These are phyloP conservation scores for Rubia peregrina DNA, from an alignment of 305 asterid species.

Conservation along the genomic window DNA sequence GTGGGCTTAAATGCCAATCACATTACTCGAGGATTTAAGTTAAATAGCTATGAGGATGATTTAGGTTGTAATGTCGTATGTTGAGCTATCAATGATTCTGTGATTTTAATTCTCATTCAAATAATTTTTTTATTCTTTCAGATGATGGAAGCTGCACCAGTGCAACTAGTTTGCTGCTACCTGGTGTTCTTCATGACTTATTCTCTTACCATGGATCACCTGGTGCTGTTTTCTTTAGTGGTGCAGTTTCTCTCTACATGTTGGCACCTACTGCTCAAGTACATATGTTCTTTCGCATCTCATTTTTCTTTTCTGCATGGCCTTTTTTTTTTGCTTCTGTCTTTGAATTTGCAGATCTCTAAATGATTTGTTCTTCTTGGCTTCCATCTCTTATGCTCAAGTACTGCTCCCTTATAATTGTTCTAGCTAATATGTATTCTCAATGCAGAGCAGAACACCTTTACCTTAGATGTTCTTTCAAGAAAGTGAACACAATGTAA, in stretches of 20 bases:
- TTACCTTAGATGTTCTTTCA: neutral
- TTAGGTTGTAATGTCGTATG: too few relatives aligned
- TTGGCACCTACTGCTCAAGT: constrained; percentile 99
- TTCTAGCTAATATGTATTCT: neutral
- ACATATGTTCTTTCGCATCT: constrained; percentile 17
- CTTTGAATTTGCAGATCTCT: constrained; percentile 6
- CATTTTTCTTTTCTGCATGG: constrained; percentile 1
- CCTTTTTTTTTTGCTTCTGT: constrained; percentile 4
- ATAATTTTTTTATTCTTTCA: constrained; percentile 33
- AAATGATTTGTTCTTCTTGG: constrained; percentile 14
- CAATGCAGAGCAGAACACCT: neutral
- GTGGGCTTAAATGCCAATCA: too few relatives aligned
- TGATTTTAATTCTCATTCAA: too few relatives aligned
- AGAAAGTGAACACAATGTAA: too few relatives aligned
- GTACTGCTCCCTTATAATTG: neutral
- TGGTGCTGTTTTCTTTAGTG: constrained; percentile 56
- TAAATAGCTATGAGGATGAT: too few relatives aligned
- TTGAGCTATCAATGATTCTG: too few relatives aligned
- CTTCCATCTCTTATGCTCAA: constrained; percentile 16
- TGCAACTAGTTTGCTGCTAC: constrained; percentile 82
- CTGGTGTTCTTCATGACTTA: constrained; percentile 86
- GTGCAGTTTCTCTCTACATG: constrained; percentile 56
- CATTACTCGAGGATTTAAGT: too few relatives aligned
- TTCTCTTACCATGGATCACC: constrained; percentile 79
- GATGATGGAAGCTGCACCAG: constrained; percentile 54